These are phyloP conservation scores for Pugionium cornutum DNA, from an alignment of 345 rosid genomes.

Conservation along the genomic window DNA sequence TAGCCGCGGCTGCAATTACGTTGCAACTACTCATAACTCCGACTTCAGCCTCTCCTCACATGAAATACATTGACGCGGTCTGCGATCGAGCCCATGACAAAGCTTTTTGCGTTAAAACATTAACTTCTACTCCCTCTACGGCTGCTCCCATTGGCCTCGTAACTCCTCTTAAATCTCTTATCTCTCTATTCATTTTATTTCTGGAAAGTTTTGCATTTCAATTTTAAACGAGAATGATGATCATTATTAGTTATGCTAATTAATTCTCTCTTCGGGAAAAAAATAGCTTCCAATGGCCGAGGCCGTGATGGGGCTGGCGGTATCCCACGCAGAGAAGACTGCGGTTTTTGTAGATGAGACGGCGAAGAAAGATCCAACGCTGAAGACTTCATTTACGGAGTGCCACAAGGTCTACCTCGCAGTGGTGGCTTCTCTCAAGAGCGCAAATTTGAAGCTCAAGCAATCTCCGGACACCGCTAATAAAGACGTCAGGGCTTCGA, in stretches of 20 bases:
- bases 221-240: too few relatives aligned
- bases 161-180: background rate
- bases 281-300: slow-evolving; percentile 36
- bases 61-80: slow-evolving; percentile 37
- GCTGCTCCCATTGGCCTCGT: slow-evolving; percentile 33
- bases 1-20: slow-evolving; percentile 25
- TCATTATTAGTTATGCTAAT: background rate
- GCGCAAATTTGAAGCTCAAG: slow-evolving; percentile 29
- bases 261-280: background rate
- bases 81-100: slow-evolving; percentile 36
- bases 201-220: background rate
- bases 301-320: slow-evolving; percentile 22
- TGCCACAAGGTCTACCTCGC: slow-evolving; percentile 34
- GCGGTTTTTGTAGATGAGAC: slow-evolving; percentile 26
- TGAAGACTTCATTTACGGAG: slow-evolving; percentile 15
- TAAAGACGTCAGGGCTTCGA: slow-evolving; percentile 28
- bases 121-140: slow-evolving; percentile 28
- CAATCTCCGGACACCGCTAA: slow-evolving; percentile 34
- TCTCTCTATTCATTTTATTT: background rate
- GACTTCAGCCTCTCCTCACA: slow-evolving; percentile 34
- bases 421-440: slow-evolving; percentile 27
- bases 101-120: slow-evolving; percentile 31
- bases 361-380: slow-evolving; percentile 26
- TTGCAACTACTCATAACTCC: slow-evolving; percentile 24
- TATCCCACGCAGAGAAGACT: slow-evolving; percentile 38